Evolutionary conservation across 176 grass and related monocot species (phyloP).

Genomic region (Eleusine coracana): DNA sequence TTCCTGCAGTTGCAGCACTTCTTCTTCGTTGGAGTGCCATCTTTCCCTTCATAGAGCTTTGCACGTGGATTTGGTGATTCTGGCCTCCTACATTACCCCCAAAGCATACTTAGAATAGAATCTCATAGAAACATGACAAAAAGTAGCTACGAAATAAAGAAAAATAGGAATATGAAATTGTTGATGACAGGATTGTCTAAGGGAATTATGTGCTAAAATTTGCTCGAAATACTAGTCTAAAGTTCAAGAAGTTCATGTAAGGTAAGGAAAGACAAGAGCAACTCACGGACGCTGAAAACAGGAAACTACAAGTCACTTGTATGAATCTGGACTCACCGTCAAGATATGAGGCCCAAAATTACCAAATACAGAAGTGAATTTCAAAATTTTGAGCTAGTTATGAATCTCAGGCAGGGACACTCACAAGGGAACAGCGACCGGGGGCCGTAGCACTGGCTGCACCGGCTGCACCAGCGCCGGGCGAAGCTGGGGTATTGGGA

Average conservation of each 20-base stretch:
- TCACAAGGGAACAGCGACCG: constrained; percentile 55
- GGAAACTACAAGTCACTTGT: not conserved
- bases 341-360: not conserved
- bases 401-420: constrained; percentile 33
- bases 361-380: constrained; percentile 16
- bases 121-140: constrained; percentile 2
- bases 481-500: constrained; percentile 45
- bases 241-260: constrained; percentile 16
- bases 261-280: constrained; percentile 17
- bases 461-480: not conserved
- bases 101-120: constrained; percentile 40
- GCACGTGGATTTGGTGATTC: constrained; percentile 70
- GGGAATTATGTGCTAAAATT: not conserved
- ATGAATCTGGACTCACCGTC: constrained; percentile 8
- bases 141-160: not conserved
- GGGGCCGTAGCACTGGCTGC: constrained; percentile 48
- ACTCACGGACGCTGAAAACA: not conserved
- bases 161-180: not conserved
- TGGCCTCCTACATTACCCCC: constrained; percentile 62
- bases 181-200: not conserved
- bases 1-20: constrained; percentile 96
- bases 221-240: not conserved
- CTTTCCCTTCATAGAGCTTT: constrained; percentile 66
- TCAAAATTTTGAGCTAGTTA: constrained; percentile 22
- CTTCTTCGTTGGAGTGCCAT: constrained; percentile 78